Percentiles rank a stretch among this genome's conserved stretches.
These are phyloP conservation scores for Panicum miliaceum DNA, from an alignment of 176 grass and related monocot species.

Conservation along the genomic window DNA sequence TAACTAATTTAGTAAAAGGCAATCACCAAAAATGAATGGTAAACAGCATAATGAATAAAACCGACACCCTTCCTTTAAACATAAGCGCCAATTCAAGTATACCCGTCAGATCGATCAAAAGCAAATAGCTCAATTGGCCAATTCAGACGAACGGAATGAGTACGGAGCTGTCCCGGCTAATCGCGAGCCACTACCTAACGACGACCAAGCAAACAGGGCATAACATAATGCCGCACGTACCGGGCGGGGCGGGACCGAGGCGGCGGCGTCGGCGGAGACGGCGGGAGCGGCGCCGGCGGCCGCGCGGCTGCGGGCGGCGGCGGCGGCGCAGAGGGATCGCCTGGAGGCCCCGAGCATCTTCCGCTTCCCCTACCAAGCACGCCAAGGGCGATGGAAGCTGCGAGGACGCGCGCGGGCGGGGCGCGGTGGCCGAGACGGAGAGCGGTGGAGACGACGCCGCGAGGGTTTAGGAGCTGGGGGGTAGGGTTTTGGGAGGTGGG, in stretches of 20 bases:
- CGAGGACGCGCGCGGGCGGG: neutral
- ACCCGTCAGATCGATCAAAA: neutral
- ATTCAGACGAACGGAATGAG: neutral
- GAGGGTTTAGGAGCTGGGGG: slow-evolving; percentile 48
- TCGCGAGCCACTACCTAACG: neutral
- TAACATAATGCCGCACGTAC: neutral
- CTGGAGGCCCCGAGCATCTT: slow-evolving; percentile 85
- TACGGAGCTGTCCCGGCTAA: neutral
- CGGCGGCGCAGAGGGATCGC: slow-evolving; percentile 63
- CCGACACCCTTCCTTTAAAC: neutral
- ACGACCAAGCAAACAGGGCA: neutral
- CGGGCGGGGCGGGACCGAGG: neutral
- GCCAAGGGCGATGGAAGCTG: neutral
- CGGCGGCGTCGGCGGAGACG: slow-evolving; percentile 10
- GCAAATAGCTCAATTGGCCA: neutral
- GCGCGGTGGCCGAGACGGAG: neutral
- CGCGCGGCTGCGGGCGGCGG: slow-evolving; percentile 42
- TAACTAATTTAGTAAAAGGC: neutral
- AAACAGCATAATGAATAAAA: neutral
- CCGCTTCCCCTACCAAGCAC: neutral
- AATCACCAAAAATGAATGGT: neutral
- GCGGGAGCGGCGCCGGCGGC: slow-evolving; percentile 40
- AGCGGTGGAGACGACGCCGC: neutral
- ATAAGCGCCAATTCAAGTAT: neutral
- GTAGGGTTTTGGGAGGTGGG: slow-evolving; percentile 38